These are phyloP conservation scores for Hortaea werneckii DNA, from an alignment of 2,329 filamentous ascomycete species.

Conservation along the genomic window DNA sequence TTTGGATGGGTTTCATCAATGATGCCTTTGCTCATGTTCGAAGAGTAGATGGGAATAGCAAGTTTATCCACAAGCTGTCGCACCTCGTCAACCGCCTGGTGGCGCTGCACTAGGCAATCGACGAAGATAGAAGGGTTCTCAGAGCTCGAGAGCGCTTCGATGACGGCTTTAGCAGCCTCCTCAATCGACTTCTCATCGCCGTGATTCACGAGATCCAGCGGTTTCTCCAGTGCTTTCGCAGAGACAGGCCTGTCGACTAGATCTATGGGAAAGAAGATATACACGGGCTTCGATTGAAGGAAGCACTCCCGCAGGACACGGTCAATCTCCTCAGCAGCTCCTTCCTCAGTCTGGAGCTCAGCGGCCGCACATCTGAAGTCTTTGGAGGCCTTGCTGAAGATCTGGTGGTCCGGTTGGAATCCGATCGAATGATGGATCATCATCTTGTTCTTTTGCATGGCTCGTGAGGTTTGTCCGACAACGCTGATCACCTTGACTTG, in stretches of 20 bases:
- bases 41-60: constrained; percentile 28
- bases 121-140: constrained; percentile 30
- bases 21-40: constrained; percentile 34
- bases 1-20: constrained; percentile 32
- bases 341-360: constrained; percentile 30
- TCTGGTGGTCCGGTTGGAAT: constrained; percentile 30
- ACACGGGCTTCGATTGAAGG: constrained; percentile 32
- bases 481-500: constrained; percentile 37
- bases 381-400: constrained; percentile 32
- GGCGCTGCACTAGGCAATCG: constrained; percentile 30
- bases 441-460: constrained; percentile 32
- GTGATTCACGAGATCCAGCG: constrained; percentile 26
- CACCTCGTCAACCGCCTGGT: constrained; percentile 27
- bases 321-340: constrained; percentile 34
- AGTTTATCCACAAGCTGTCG: constrained; percentile 26
- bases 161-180: constrained; percentile 26
- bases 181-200: constrained; percentile 17
- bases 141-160: constrained; percentile 22
- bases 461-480: constrained; percentile 34
- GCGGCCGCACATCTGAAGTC: constrained; percentile 30
- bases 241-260: constrained; percentile 28
- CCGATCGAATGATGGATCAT: constrained; percentile 39
- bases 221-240: constrained; percentile 25
- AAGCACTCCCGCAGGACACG: constrained; percentile 34
- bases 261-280: constrained; percentile 36